Percentiles rank a stretch among this genome's conserved stretches.
These are phyloP conservation scores for Trifolium dubium DNA, from an alignment of 306 rosid species.

Conservation along the genomic window DNA sequence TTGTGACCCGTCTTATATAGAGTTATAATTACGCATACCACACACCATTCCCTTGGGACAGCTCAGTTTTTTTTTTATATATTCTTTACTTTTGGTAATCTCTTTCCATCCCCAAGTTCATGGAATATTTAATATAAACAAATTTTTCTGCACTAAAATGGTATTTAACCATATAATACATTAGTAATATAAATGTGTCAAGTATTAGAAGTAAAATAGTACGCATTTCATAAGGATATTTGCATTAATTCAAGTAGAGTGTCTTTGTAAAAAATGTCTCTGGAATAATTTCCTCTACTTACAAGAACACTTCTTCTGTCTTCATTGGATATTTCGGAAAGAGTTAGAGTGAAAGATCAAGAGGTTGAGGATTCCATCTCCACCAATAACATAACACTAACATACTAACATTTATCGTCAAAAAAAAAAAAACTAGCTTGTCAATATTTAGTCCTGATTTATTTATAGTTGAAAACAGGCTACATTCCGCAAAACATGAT, in stretches of 20 bases:
- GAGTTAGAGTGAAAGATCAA: too few species aligned
- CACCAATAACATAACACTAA: too few species aligned
- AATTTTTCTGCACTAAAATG: too few species aligned
- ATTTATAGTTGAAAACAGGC: constrained; percentile 37
- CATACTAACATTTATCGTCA: too few species aligned
- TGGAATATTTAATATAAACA: not conserved
- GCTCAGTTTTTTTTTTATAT: not conserved
- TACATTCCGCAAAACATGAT: constrained; percentile 46
- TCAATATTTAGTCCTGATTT: constrained; percentile 40
- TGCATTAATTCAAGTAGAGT: not conserved
- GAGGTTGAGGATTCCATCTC: too few species aligned
- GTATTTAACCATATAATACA: not conserved
- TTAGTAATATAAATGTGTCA: not conserved
- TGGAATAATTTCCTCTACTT: not conserved
- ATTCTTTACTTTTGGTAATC: not conserved
- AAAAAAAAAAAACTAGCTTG: constrained; percentile 20
- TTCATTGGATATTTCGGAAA: constrained; percentile 25
- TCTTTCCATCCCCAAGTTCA: not conserved
- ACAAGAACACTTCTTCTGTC: not conserved
- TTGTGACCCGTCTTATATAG: not conserved
- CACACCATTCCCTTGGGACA: not conserved
- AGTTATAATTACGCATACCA: not conserved
- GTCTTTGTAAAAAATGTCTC: not conserved
- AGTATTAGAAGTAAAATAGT: not conserved
- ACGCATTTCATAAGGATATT: not conserved